These are phyloP conservation scores for Chalara sp. DNA, from an alignment of 2,329 filamentous ascomycete genomes.

Conservation along the genomic window DNA sequence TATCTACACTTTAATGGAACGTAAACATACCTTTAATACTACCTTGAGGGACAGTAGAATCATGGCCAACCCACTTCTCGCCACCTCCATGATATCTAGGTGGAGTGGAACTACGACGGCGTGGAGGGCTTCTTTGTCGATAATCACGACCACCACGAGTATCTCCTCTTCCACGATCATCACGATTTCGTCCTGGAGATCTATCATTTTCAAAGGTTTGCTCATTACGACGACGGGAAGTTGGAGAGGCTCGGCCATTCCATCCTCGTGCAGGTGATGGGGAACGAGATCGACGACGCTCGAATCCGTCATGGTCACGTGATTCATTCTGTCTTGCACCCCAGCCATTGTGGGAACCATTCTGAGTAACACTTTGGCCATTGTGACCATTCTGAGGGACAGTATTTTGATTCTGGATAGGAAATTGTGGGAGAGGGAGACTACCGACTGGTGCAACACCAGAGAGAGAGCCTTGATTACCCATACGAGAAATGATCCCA, in stretches of 20 bases:
- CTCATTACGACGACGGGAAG: conserved; percentile 39
- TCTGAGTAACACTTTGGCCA: neutral
- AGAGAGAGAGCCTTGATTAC: conserved; percentile 23
- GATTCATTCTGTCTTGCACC: conserved; percentile 32
- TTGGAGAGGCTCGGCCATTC: conserved; percentile 53
- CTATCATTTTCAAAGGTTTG: conserved; percentile 62
- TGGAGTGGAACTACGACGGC: conserved; percentile 57
- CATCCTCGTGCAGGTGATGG: conserved; percentile 73
- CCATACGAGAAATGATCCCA: conserved; percentile 36
- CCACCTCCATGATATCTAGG: conserved; percentile 36
- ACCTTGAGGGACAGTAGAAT: conserved; percentile 64
- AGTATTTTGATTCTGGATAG: conserved; percentile 16
- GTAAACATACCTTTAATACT: conserved; percentile 62
- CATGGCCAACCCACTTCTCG: conserved; percentile 75
- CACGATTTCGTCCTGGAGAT: conserved; percentile 55
- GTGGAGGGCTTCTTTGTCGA: conserved; percentile 79
- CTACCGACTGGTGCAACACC: conserved; percentile 14
- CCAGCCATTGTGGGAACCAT: conserved; percentile 29
- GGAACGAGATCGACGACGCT: conserved; percentile 63
- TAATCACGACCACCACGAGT: conserved; percentile 55
- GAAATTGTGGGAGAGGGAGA: conserved; percentile 18
- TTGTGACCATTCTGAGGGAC: neutral
- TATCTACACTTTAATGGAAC: too few species aligned
- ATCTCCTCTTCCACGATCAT: conserved; percentile 44
- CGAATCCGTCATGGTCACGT: conserved; percentile 49